These are phyloP conservation scores for Botrytis deweyae DNA, from an alignment of 2,329 filamentous ascomycete genomes.

Conservation along the genomic window DNA sequence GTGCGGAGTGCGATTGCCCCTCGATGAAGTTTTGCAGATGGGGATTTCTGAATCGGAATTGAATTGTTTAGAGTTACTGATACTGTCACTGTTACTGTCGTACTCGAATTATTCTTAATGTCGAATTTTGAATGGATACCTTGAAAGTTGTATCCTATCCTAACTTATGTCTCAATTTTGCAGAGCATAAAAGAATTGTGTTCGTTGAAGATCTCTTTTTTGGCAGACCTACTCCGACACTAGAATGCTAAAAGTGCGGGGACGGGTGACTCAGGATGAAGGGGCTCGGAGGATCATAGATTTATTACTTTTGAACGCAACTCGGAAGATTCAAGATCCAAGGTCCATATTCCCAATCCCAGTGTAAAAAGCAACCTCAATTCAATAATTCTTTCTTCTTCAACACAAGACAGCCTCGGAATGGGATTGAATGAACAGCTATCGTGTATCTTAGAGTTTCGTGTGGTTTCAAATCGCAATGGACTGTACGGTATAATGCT, in stretches of 20 bases:
- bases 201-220: background rate
- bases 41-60: background rate
- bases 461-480: background rate
- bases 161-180: background rate
- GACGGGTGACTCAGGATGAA: slow-evolving; percentile 1
- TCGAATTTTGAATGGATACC: background rate
- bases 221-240: background rate
- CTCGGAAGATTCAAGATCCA: background rate
- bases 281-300: background rate
- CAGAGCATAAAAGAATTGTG: background rate
- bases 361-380: background rate
- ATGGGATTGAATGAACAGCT: background rate
- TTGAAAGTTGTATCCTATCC: background rate
- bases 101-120: background rate
- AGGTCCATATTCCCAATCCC: background rate
- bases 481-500: background rate
- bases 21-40: background rate
- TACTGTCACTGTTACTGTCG: background rate
- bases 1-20: background rate
- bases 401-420: background rate
- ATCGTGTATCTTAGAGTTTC: background rate
- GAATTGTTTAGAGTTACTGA: background rate
- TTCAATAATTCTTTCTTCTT: background rate
- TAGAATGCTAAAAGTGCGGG: background rate
- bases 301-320: background rate